Evolutionary conservation across 345 rosid genomes (phyloP).

Genomic region (Pistacia atlantica): DNA sequence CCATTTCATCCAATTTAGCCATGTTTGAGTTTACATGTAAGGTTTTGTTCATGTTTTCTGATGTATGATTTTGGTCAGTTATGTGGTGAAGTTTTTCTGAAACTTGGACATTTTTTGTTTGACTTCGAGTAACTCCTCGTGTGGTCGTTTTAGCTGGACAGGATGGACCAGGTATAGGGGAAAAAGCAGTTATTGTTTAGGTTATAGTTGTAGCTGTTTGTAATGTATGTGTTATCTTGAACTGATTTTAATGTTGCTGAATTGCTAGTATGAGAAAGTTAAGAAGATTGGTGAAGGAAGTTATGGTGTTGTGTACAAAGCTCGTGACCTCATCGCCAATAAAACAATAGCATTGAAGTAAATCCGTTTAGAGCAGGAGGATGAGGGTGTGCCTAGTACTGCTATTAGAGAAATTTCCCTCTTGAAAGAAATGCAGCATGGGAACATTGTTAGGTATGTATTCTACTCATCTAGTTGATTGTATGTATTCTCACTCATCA

Average conservation of each 20-base stretch:
- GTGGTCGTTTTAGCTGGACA: constrained; percentile 19
- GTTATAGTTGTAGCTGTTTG: constrained; percentile 3
- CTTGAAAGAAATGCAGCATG: constrained; percentile 98
- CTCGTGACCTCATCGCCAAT: constrained; percentile 81
- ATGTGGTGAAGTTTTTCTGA: not conserved
- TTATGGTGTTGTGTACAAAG: constrained; percentile 97
- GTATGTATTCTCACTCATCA: not conserved
- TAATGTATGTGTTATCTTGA: not conserved
- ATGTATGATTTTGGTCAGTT: not conserved
- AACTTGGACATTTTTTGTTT: not conserved
- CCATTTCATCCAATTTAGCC: too few relatives aligned
- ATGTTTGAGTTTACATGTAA: too few relatives aligned
- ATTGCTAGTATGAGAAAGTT: constrained; percentile 88
- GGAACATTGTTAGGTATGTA: constrained; percentile 83
- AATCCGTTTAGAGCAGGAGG: constrained; percentile 97
- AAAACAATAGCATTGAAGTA: constrained; percentile 96
- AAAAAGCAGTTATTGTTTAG: not conserved
- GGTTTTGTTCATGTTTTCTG: too few relatives aligned
- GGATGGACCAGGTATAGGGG: constrained; percentile 58
- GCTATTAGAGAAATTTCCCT: constrained; percentile 98
- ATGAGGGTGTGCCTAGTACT: constrained; percentile 97
- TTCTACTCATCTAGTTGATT: not conserved
- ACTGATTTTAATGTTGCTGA: constrained; percentile 1
- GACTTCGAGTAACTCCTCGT: not conserved
- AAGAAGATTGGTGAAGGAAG: constrained; percentile 99